Conservation (phyloP, 257 asterid genomes). For the Jacaranda mimosifolia region DNA sequence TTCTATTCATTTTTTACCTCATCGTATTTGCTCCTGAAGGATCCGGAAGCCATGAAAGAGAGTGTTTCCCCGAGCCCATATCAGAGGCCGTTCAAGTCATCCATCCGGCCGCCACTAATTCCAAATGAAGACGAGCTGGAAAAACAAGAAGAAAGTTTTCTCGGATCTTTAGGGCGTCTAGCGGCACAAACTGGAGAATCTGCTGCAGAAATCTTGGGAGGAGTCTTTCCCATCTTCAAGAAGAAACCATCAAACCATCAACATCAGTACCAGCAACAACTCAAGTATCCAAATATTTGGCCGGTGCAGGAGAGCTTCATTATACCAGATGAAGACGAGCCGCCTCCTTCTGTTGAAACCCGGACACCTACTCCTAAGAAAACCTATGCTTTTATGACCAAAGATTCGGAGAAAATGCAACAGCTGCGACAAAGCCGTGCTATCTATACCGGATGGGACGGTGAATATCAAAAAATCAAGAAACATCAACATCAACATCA, state of each 20-base stretch:
- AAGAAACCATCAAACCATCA: conserved; percentile 52
- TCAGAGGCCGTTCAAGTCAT: conserved; percentile 65
- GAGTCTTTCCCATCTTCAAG: conserved; percentile 69
- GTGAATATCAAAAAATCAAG: conserved; percentile 57
- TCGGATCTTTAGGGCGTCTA: conserved; percentile 67
- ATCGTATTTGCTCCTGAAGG: conserved; percentile 45
- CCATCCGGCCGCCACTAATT: conserved; percentile 69
- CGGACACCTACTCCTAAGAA: conserved; percentile 89
- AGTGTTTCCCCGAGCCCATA: conserved; percentile 43
- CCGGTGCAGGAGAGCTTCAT: conserved; percentile 87
- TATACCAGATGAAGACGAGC: conserved; percentile 80
- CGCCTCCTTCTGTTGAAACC: conserved; percentile 80
- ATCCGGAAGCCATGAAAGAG: conserved; percentile 48
- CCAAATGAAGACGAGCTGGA: conserved; percentile 78
- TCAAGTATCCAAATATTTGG: conserved; percentile 58
- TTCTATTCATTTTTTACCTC: conserved; percentile 20
- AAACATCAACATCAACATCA: conserved; percentile 77
- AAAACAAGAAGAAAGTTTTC: conserved; percentile 76
- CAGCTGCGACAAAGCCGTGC: conserved; percentile 82
- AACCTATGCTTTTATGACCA: conserved; percentile 90
- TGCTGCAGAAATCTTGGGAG: conserved; percentile 68
- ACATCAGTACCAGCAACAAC: conserved; percentile 56
- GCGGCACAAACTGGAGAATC: conserved; percentile 73
- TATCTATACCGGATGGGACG: conserved; percentile 80
- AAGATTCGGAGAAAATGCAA: conserved; percentile 88